Base-by-base conservation (phyloP, 2,329 filamentous ascomycete species). In the Neonectria neomacrospora region DNA sequence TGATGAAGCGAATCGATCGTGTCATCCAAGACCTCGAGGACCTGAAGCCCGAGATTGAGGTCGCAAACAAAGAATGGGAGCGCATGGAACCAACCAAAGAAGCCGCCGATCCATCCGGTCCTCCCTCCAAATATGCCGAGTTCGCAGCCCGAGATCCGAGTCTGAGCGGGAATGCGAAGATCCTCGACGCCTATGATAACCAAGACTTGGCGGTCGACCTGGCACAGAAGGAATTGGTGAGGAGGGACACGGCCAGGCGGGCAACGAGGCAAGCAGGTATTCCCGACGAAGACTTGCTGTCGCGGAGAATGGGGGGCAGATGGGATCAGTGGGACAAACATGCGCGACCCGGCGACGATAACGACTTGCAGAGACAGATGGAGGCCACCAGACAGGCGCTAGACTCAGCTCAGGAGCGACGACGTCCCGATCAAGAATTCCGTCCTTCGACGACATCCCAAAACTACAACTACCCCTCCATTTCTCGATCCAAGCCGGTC, bases 41-140 rank as follows among this genome's bases (percentile, higher is more conserved):
- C 9, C 83, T 97, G 60, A 96, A 94, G 73, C 93, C 93, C 1
- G 85, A 90, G 18, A 91, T 99, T 57, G 88, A 91, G 48, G 85
- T 84, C 65, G 86, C 90, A 14, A 89, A 92, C 74, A 84, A 90
- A n/a, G 84, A 86, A 58, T 95, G 92, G 86, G 76, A 84, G 61
- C 84, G 86, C 59, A 80, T 85, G 80, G 80, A 83, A 47, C 79
- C 81, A 50, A 77, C 69, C 74, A 77, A 67, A 61, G 48, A 44
- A 14, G 64, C 52, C 41, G 73, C 42, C 59, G 58, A 73, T 3
- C 47, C 68, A 30, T 64, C 58, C 56, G 63, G 58, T 7, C 69
- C 58, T 12, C 66, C 61, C n/a, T 73, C 79, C 2, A 71, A 73
- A n/a, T 84, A 85, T 61, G 78, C 80, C 22, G 77, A 79, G 22